phyloP scores from a whole-genome alignment of 1,284 basidiomycete species.

The Grifola frondosa region DNA sequence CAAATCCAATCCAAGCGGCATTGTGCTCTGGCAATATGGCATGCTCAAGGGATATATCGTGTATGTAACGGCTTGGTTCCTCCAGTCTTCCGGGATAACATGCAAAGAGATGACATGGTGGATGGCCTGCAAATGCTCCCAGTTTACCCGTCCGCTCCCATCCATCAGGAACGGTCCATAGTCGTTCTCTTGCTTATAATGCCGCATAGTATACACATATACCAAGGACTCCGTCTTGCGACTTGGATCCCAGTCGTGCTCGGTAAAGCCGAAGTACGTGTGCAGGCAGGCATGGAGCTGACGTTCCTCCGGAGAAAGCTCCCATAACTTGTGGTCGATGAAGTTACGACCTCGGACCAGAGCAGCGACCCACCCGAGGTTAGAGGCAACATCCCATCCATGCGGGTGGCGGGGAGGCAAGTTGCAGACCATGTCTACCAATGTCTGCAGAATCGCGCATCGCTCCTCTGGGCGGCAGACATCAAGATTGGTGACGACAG shows the following conservation, averaged over 20 bases:
- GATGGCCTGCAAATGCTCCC: constrained; percentile 58
- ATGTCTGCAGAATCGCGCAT: constrained; percentile 41
- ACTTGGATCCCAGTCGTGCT: constrained; percentile 34
- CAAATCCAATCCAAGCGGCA: constrained; percentile 39
- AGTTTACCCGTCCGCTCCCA: constrained; percentile 49
- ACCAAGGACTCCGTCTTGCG: constrained; percentile 45
- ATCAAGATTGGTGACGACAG: constrained; percentile 36
- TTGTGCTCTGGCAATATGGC: constrained; percentile 51
- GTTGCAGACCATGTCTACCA: constrained; percentile 46
- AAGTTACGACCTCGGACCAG: constrained; percentile 43
- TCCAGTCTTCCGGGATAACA: constrained; percentile 40
- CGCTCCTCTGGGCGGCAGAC: constrained; percentile 43
- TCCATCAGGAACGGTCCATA: constrained; percentile 58
- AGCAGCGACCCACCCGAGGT: constrained; percentile 51
- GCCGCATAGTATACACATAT: constrained; percentile 58
- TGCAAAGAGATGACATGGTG: constrained; percentile 57
- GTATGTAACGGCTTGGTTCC: constrained; percentile 31
- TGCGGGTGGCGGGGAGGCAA: constrained; percentile 36
- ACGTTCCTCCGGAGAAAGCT: constrained; percentile 35
- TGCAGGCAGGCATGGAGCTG: constrained; percentile 53
- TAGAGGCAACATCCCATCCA: constrained; percentile 41
- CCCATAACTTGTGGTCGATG: constrained; percentile 38
- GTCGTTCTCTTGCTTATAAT: constrained; percentile 48
- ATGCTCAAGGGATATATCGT: constrained; percentile 51
- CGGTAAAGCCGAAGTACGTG: constrained; percentile 53